Percentiles rank a stretch among this genome's conserved stretches.
These are phyloP conservation scores for Arachis stenosperma DNA, from an alignment of 306 rosid species.

Conservation along the genomic window DNA sequence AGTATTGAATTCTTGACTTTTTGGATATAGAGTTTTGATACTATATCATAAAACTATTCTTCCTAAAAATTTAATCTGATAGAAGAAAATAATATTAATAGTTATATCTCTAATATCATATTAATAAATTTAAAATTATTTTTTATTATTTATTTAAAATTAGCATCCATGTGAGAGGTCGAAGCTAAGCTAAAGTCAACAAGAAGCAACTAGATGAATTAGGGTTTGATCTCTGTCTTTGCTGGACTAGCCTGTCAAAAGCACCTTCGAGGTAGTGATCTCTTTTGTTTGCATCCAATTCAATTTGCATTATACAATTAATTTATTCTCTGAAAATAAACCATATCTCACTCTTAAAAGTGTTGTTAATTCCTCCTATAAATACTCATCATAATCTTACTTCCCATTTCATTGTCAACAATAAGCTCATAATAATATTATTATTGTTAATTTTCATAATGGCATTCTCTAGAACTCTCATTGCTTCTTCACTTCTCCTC, in stretches of 20 bases:
- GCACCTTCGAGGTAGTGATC: conserved; percentile 4
- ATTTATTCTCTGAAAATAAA: neutral
- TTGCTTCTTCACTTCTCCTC: conserved; percentile 32
- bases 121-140: too few species aligned
- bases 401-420: neutral
- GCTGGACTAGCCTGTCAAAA: conserved; percentile 44
- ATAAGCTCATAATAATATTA: too few species aligned
- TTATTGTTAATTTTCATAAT: neutral
- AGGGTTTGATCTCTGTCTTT: neutral
- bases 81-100: too few species aligned
- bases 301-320: neutral
- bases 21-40: too few species aligned
- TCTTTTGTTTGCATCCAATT: conserved; percentile 23
- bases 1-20: too few species aligned
- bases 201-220: neutral
- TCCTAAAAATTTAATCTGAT: too few species aligned
- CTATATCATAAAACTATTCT: too few species aligned
- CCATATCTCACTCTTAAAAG: neutral
- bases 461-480: conserved; percentile 32
- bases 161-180: neutral
- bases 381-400: neutral
- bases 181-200: neutral
- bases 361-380: conserved; percentile 5
- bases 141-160: too few species aligned
- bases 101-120: too few species aligned